These are phyloP conservation scores for Sugiyamaella lignohabitans DNA, from an alignment of 805 yeast genomes.

Conservation along the genomic window DNA sequence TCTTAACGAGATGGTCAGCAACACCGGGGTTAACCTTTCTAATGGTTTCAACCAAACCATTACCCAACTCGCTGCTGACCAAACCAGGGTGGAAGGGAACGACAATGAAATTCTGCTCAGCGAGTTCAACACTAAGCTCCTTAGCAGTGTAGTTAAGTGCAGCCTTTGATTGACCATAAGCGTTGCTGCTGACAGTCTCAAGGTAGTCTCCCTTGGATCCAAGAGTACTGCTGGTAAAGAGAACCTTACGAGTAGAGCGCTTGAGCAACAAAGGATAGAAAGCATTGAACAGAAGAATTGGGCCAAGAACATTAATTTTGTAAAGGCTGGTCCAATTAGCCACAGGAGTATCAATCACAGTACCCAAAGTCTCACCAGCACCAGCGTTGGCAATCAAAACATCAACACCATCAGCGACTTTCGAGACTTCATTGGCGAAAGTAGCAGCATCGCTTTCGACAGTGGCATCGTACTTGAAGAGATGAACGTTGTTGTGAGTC, in stretches of 20 bases:
- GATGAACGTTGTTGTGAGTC: constrained; percentile 20
- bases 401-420: constrained; percentile 23
- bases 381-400: constrained; percentile 29
- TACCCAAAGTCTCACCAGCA: constrained; percentile 7
- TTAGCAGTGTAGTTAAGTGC: constrained; percentile 32
- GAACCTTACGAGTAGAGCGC: constrained; percentile 24
- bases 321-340: constrained; percentile 18
- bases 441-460: background rate
- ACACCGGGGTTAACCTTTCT: constrained; percentile 6
- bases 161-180: constrained; percentile 37
- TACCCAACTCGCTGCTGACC: constrained; percentile 34
- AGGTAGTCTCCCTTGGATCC: constrained; percentile 24
- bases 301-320: constrained; percentile 25
- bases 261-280: constrained; percentile 23
- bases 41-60: background rate
- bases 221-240: constrained; percentile 27
- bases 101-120: constrained; percentile 26
- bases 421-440: background rate
- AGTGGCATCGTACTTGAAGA: constrained; percentile 24
- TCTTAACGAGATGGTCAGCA: constrained; percentile 1
- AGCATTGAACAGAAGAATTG: constrained; percentile 20
- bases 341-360: constrained; percentile 4
- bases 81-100: constrained; percentile 37
- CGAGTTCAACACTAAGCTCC: constrained; percentile 28
- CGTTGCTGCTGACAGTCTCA: constrained; percentile 20